phyloP scores from a whole-genome alignment of 179 eudicot genomes.

The Spinacia oleracea region DNA sequence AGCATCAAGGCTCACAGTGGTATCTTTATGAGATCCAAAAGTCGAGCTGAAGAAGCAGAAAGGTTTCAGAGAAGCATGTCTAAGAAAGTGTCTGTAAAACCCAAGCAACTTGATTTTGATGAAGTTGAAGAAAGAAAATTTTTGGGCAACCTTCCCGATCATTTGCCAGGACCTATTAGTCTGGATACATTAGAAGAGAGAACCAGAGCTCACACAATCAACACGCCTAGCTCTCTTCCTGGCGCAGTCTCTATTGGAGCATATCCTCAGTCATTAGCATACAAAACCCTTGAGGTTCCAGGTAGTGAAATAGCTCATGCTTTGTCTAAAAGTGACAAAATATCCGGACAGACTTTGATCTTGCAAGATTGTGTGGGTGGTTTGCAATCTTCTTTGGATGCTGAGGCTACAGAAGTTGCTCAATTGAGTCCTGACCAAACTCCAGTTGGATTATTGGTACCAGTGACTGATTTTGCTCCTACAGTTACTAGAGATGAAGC shows the following conservation, averaged over 20 bases:
- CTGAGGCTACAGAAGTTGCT: too few relatives aligned
- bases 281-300: conserved; percentile 6
- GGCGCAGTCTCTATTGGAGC: neutral
- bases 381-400: neutral
- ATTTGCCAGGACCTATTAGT: conserved; percentile 13
- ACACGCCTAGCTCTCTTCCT: conserved; percentile 9
- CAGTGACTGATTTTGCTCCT: too few relatives aligned
- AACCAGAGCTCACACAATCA: neutral
- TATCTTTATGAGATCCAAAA: conserved; percentile 25
- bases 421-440: too few relatives aligned
- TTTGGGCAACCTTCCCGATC: conserved; percentile 10
- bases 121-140: conserved; percentile 37
- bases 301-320: conserved; percentile 5
- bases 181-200: conserved; percentile 18
- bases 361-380: neutral
- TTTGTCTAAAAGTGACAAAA: neutral
- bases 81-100: conserved; percentile 37
- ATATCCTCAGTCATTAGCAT: neutral
- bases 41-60: conserved; percentile 18
- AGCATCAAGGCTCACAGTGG: conserved; percentile 16
- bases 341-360: neutral
- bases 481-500: neutral
- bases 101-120: conserved; percentile 52
- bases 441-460: too few relatives aligned
- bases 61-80: conserved; percentile 17